phyloP scores from a whole-genome alignment of 1,139 yeast species.

The Fermentozyma sake region DNA sequence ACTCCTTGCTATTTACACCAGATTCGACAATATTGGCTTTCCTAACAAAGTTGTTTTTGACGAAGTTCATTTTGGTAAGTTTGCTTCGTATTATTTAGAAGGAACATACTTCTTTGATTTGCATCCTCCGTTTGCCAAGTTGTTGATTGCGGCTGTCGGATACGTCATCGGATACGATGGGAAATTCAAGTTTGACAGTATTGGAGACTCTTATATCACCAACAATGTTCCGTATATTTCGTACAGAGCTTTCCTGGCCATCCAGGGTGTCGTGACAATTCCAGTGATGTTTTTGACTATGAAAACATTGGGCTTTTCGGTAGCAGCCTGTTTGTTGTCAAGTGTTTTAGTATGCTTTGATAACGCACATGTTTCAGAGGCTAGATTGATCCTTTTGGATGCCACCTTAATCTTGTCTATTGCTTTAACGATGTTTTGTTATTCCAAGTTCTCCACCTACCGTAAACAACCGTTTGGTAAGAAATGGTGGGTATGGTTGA shows the following conservation, averaged over 20 bases:
- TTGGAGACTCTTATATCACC: slow-evolving; percentile 75
- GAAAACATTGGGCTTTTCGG: slow-evolving; percentile 77
- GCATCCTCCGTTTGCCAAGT: slow-evolving; percentile 97
- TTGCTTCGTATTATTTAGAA: slow-evolving; percentile 83
- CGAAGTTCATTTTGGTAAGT: slow-evolving; percentile 96
- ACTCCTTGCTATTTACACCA: slow-evolving; percentile 57
- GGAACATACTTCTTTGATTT: slow-evolving; percentile 89
- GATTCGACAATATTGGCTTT: slow-evolving; percentile 66
- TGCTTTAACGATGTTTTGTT: slow-evolving; percentile 72
- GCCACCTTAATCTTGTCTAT: slow-evolving; percentile 82
- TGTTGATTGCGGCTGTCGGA: slow-evolving; percentile 87
- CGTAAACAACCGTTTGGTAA: slow-evolving; percentile 62
- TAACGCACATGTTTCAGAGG: slow-evolving; percentile 89
- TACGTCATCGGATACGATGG: slow-evolving; percentile 89
- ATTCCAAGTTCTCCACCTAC: slow-evolving; percentile 73
- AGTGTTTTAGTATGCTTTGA: slow-evolving; percentile 78
- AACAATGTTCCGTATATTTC: slow-evolving; percentile 88
- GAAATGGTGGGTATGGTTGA: slow-evolving; percentile 87
- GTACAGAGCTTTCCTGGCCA: slow-evolving; percentile 76
- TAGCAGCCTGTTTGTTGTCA: slow-evolving; percentile 76
- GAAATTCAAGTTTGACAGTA: slow-evolving; percentile 80
- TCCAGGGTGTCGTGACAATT: slow-evolving; percentile 76
- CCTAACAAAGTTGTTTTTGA: slow-evolving; percentile 94
- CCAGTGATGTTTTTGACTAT: slow-evolving; percentile 79
- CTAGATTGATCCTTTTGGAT: slow-evolving; percentile 85